phyloP scores from a whole-genome alignment of 257 asterid genomes.

The Scutellaria galericulata region DNA sequence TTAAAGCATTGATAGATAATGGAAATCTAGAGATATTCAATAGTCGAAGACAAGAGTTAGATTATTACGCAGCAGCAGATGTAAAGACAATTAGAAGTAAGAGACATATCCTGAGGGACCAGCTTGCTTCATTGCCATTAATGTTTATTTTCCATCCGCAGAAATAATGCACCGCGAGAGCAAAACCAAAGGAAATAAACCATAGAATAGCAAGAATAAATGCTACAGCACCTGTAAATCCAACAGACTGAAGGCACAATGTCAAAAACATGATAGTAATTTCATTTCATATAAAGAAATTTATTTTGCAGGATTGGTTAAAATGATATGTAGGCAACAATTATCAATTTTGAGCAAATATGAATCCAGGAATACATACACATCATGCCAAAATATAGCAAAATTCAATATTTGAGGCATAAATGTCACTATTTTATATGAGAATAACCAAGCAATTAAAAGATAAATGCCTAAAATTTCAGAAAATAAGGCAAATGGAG shows the following conservation, averaged over 20 bases:
- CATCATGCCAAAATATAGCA: background rate
- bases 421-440: slow-evolving; percentile 11
- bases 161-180: slow-evolving; percentile 66
- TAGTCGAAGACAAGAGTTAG: slow-evolving; percentile 27
- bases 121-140: slow-evolving; percentile 48
- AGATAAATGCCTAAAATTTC: background rate
- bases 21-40: slow-evolving; percentile 12
- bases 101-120: slow-evolving; percentile 70
- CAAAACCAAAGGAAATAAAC: slow-evolving; percentile 87
- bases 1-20: background rate
- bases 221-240: slow-evolving; percentile 86
- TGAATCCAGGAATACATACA: background rate
- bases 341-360: background rate
- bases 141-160: slow-evolving; percentile 84
- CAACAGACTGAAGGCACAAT: slow-evolving; percentile 74
- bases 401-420: background rate
- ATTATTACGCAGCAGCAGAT: slow-evolving; percentile 76
- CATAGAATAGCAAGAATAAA: slow-evolving; percentile 73
- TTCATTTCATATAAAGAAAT: slow-evolving; percentile 3
- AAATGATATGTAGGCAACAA: background rate
- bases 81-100: slow-evolving; percentile 74
- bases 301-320: background rate
- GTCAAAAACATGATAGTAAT: slow-evolving; percentile 25
- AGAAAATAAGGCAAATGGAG: slow-evolving; percentile 12
- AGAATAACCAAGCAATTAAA: background rate